Base-by-base conservation (phyloP, 805 yeast species). In the Teunomyces panamensis region DNA sequence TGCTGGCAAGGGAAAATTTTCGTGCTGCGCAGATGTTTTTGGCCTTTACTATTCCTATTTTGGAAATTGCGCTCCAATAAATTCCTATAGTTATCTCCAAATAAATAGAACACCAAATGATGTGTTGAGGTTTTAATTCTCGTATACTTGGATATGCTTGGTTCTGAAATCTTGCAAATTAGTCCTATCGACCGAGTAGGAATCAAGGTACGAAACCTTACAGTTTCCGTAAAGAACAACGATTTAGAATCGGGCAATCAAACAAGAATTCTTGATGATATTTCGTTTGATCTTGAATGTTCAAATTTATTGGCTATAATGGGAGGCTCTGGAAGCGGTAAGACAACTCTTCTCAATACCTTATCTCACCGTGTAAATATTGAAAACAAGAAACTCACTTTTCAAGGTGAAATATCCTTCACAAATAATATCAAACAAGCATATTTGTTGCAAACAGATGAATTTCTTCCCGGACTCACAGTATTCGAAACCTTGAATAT, bases 281-380 rank as follows among this genome's bases (percentile, higher is more conserved):
- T 62, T 5, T 55, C 61, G 11, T 57, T 62, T 17, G 62, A 57
- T 14, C 45, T 59, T 14, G 52, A 54, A 3, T 43, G 45, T 10
- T 48, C 57, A 41, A 51, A 58, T 17, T 49, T 60, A 55, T 48
- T 62, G 52, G 66, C 66, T 14, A 62, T 62, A 14, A 60, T 62
- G 63, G 66, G 66, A 3, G 66, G 65, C 4, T 59, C 64, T 1
- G 65, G 65, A 2, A 53, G 62, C 9, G 65, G 65, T 1, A 61
- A 61, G 34, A 61, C 65, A 28, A 61, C 65, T 1, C 49, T 61
- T 2, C 54, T 62, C 20, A 62, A 62, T 32, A 62, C 59, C 9
- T 46, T 62, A 35, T 62, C 65, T 6, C 57, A 58, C 35, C 45
- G 60, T 20, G 50, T 62, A 9, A 58, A 56, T 24, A 17, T 53